Percentiles rank a stretch among this genome's conserved stretches.
Conservation (phyloP, 2,329 filamentous ascomycete genomes). For the Fusarium phyllophilum region DNA sequence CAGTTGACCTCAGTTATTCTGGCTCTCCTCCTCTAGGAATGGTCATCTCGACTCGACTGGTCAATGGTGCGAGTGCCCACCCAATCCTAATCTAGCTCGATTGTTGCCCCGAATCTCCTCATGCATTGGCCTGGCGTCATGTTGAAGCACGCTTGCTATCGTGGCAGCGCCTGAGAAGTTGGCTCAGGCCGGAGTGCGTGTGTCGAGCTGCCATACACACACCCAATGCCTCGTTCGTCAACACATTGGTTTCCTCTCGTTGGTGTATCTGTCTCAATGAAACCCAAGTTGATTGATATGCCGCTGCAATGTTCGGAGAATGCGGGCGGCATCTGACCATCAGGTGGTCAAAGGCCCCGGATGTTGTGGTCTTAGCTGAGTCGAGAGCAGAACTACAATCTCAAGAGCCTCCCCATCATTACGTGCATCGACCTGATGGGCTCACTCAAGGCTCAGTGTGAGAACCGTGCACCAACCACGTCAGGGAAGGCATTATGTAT, state of each 20-base stretch:
- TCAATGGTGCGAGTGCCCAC: constrained; percentile 45
- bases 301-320: constrained; percentile 20
- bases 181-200: constrained; percentile 23
- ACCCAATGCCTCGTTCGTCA: constrained; percentile 23
- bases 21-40: constrained; percentile 20
- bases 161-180: constrained; percentile 52
- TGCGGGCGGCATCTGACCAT: constrained; percentile 40
- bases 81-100: constrained; percentile 42
- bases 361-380: constrained; percentile 39
- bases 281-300: constrained; percentile 27
- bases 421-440: constrained; percentile 44
- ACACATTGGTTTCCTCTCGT: constrained; percentile 16
- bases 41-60: constrained; percentile 18
- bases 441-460: constrained; percentile 41
- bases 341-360: constrained; percentile 38
- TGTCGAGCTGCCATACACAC: constrained; percentile 35
- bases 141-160: constrained; percentile 49
- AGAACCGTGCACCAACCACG: constrained; percentile 45
- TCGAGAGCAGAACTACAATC: constrained; percentile 27
- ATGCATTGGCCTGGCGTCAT: constrained; percentile 43
- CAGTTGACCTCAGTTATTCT: neutral
- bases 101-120: constrained; percentile 35
- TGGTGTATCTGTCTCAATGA: constrained; percentile 33
- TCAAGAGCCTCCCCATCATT: constrained; percentile 39
- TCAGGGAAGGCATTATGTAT: constrained; percentile 45